A percentile compares a stretch with the other conserved stretches of the same genome.
Evolutionary conservation across 75 land plant species (phyloP).

Genomic region (Adiantum capillusveneris): DNA sequence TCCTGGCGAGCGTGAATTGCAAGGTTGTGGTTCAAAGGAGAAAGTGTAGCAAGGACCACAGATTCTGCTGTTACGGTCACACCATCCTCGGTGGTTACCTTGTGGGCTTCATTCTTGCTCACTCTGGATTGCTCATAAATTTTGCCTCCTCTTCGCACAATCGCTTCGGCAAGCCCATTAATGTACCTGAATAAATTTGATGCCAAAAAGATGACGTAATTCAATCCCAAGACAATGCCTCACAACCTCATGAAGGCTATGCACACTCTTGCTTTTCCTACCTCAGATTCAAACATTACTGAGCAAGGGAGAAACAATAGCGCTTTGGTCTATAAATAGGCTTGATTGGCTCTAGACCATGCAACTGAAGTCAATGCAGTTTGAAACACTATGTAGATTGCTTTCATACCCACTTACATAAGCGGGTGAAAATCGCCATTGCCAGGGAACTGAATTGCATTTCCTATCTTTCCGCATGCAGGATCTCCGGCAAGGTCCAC

Average conservation of each 20-base stretch:
- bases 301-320: no score
- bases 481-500: constrained; percentile 26
- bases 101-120: constrained; percentile 7
- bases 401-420: constrained; percentile 15
- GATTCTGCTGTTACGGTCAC: constrained; percentile 17
- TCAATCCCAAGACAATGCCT: no score
- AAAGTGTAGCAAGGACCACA: constrained; percentile 31
- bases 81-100: constrained; percentile 28
- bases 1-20: constrained; percentile 26
- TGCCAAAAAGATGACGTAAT: no score
- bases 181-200: constrained; percentile 23
- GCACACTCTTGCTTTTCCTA: no score
- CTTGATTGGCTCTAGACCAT: no score
- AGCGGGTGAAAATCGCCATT: constrained; percentile 38
- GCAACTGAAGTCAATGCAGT: no score
- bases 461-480: constrained; percentile 17
- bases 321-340: no score
- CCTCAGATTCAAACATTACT: no score
- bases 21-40: constrained; percentile 39
- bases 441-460: constrained; percentile 26
- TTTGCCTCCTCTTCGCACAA: constrained; percentile 27
- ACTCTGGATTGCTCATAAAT: constrained; percentile 24
- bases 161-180: constrained; percentile 33
- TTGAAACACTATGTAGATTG: no score
- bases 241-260: no score